phyloP scores from a whole-genome alignment of 352 stramenopile genomes.

The Phytopythium ostracodes region DNA sequence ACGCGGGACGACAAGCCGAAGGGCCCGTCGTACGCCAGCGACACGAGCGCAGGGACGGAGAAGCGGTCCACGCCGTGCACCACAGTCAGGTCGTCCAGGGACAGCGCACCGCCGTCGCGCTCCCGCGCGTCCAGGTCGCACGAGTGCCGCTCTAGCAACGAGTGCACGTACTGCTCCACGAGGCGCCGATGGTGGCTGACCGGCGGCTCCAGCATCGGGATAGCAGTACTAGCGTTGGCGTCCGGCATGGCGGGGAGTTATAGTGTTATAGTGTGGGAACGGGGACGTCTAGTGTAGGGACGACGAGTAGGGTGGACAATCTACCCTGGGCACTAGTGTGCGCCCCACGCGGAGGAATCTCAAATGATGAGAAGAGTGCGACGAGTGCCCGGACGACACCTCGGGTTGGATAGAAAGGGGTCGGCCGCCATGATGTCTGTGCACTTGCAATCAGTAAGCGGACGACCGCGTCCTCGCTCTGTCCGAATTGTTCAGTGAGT shows the following conservation, averaged over 20 bases:
- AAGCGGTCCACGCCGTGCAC: conserved; percentile 6
- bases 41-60: background rate
- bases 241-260: no score
- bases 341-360: background rate
- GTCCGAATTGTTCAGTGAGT: background rate
- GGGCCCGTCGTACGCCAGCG: background rate
- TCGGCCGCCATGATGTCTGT: background rate
- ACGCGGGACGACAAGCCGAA: background rate
- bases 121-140: background rate
- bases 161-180: conserved; percentile 1
- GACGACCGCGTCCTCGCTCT: background rate
- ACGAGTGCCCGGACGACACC: no score
- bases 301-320: background rate
- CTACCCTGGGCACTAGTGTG: background rate
- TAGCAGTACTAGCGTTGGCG: background rate
- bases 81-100: conserved; percentile 3
- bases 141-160: conserved; percentile 1
- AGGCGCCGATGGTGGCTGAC: background rate
- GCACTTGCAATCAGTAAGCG: no score
- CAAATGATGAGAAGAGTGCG: background rate
- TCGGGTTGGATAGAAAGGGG: no score
- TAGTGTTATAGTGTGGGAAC: background rate
- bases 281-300: background rate
- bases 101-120: background rate
- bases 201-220: background rate